A percentile compares a stretch with the other conserved stretches of the same genome.
Evolutionary conservation across 192 early-diverging fungal genomes (phyloP).

Genomic region (Coemansia interrupta): DNA sequence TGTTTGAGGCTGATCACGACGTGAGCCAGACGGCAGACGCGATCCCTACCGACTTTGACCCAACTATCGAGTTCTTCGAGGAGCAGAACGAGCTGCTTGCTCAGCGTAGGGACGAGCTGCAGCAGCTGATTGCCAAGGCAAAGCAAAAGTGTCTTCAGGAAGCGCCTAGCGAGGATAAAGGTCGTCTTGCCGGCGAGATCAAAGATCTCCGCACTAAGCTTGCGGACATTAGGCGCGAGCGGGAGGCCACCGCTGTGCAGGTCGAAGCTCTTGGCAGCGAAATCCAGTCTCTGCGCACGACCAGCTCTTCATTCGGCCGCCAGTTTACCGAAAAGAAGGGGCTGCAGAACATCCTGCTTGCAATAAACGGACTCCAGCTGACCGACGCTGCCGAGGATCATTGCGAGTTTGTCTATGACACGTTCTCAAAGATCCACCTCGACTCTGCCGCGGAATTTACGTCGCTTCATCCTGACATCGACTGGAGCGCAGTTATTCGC

Average conservation of each 20-base stretch:
- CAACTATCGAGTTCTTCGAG: conserved; percentile 17
- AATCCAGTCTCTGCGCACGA: conserved; percentile 31
- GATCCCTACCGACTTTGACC: conserved; percentile 14
- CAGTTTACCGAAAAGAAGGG: conserved; percentile 41
- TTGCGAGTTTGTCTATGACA: conserved; percentile 50
- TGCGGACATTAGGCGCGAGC: conserved; percentile 11
- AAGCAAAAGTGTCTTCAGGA: conserved; percentile 24
- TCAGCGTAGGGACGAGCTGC: conserved; percentile 31
- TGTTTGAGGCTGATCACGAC: conserved; percentile 43
- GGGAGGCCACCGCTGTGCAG: conserved; percentile 11
- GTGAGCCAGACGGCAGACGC: conserved; percentile 23
- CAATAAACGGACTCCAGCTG: conserved; percentile 44
- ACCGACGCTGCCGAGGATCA: conserved; percentile 21
- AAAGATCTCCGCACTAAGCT: conserved; percentile 26
- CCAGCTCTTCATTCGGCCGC: conserved; percentile 30
- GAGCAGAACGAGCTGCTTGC: conserved; percentile 22
- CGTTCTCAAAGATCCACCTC: conserved; percentile 34
- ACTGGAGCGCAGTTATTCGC: conserved; percentile 41
- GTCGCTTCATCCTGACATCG: conserved; percentile 50
- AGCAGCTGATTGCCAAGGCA: conserved; percentile 27
- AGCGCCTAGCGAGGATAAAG: conserved; percentile 18
- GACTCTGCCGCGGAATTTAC: conserved; percentile 39
- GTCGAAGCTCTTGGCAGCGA: conserved; percentile 26
- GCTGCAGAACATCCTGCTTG: conserved; percentile 39
- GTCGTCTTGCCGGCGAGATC: conserved; percentile 20